Evolutionary conservation across 2,329 filamentous ascomycete genomes (phyloP), one percentile per base, ranked within the genome.

Genomic region (Fusarium sp.): DNA sequence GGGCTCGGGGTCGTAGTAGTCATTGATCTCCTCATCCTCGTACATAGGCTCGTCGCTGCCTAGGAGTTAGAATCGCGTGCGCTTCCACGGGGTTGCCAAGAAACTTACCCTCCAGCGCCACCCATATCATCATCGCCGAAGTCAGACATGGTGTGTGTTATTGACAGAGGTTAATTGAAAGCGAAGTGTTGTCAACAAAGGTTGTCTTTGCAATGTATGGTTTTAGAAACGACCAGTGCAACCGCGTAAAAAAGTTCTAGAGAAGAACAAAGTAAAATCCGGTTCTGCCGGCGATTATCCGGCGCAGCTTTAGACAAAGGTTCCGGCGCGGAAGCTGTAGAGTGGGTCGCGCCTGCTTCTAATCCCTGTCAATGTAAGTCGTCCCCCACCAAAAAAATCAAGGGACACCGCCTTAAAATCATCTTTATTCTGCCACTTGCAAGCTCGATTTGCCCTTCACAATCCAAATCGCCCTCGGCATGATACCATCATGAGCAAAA

Each of bases 11-110:
- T 82, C 81, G 77, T 87, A 89, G 77, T 83, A 86, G 67, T 89
- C 86, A 73, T 84, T 83, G 72, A 85, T 84, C 61, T 90, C 88
- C 56, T 91, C 89, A 65, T 93, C 90, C 70, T 94, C 90, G 83
- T 89, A 91, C 76, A 89, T 87, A 76, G 91, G 88, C 81, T 91
- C 88, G 76, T 91, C 90, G 73, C 89, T 91, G 75, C 73, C 72
- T 67, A 81, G 73, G 69, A 69, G 67, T 71, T 62, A 70, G 58
- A 62, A 58, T 55, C 65, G 68, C 60, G 60, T 60, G 63, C 56
- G 59, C 26, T 42, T 60, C 23, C 13, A 37, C 28, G 12, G 25
- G 42, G 43, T 37, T 16, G 44, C 34, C 25, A 57, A 37, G 51
- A n/a, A 56, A 81, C 86, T 83, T 81, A 89, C 87, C 82, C 85